Evolutionary conservation across 2,329 filamentous ascomycete genomes (phyloP), one percentile per base, ranked within the genome.

Genomic region (Dryadomyces quercus-mongolicae): DNA sequence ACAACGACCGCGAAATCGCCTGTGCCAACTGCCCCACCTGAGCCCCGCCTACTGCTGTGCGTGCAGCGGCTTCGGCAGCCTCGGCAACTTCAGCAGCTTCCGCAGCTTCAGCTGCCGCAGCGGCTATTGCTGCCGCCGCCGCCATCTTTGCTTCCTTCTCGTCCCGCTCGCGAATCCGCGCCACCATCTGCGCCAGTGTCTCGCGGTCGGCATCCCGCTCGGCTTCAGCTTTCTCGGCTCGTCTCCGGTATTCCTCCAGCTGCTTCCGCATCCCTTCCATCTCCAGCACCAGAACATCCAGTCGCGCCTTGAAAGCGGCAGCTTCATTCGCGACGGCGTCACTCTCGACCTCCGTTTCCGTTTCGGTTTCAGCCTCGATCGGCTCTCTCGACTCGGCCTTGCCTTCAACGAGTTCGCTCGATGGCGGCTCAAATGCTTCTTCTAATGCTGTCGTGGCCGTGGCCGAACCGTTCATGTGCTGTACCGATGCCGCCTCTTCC

Each of bases 181-280:
- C 76, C 13, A 96, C 84, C 88, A 97, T 93, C 65, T 95, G 88
- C 1, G 86, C 84, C 47, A 98, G 71, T 1, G 85, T 85, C 66
- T 86, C 84, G 54, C 85, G 82, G 53, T 84, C 81, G 45, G 80
- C 75, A 54, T 85, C 81, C 48, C 85, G 80, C 62, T 95, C 90
- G 9, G 78, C 72, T 66, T 97, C 92, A 3, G 90, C 91, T 56
- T 74, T 77, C 66, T 95, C 86, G 9, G 90, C 90, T 34, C 88
- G 82, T 54, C 80, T 73, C 62, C 85, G 85, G 71, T 88, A 95
- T 7, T 76, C 71, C 53, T 93, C 85, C 65, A 95, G 83, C 65
- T 94, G 85, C 58, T 83, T 76, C 68, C 84, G 87, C 73, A 95
- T 81, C 55, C 85, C 83, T 54, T 81, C 82, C 79, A 96, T 91